Evolutionary conservation across 371 early-diverging fungal genomes (phyloP).

Genomic region (Mucor racemosus): DNA sequence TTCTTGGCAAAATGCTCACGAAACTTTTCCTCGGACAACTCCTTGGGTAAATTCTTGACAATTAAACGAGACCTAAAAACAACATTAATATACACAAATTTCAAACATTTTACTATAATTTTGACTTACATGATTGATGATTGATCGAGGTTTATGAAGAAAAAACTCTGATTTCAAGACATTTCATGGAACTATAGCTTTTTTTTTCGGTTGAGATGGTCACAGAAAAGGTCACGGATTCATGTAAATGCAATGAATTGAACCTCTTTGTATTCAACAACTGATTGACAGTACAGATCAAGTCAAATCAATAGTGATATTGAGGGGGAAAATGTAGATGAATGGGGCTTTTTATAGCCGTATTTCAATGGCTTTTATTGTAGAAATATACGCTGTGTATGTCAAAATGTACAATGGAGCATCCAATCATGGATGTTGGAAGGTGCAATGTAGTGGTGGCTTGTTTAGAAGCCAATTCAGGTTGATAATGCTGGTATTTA

Average conservation of each 20-base stretch:
- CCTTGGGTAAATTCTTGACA: conserved; percentile 93
- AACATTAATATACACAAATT: background rate
- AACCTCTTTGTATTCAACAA: background rate
- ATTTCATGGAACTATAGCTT: background rate
- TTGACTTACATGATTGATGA: background rate
- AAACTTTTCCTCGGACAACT: conserved; percentile 83
- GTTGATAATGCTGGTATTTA: conserved; percentile 11
- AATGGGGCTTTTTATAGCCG: too few relatives aligned
- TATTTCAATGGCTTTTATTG: too few relatives aligned
- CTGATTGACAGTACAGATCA: too few relatives aligned
- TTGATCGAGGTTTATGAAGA: background rate
- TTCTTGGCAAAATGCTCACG: conserved; percentile 84
- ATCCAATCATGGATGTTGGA: background rate
- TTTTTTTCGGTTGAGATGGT: conserved; percentile 10
- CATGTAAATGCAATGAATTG: conserved; percentile 4
- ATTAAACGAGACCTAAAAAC: conserved; percentile 68
- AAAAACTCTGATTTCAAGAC: background rate
- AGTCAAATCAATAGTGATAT: too few relatives aligned
- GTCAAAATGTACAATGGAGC: background rate
- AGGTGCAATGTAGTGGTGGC: background rate
- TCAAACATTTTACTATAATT: background rate
- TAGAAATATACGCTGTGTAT: too few relatives aligned
- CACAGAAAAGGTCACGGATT: conserved; percentile 10
- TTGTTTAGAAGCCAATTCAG: background rate
- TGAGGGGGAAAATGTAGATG: too few relatives aligned